Evolutionary conservation across 2,329 filamentous ascomycete species (phyloP).

Genomic region (Penicillium corylophilum): DNA sequence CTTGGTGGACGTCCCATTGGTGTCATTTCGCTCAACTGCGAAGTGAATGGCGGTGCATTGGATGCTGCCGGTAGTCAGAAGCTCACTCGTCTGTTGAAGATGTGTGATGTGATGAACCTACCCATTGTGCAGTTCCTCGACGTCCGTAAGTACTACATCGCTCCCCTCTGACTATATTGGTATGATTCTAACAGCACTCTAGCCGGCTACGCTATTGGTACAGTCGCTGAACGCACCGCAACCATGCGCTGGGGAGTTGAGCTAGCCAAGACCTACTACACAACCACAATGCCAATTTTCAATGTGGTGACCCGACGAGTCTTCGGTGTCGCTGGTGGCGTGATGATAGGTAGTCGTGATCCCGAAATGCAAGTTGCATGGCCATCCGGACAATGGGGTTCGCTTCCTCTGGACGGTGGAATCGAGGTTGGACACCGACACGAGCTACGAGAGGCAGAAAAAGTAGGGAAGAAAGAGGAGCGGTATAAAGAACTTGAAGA

Average conservation of each 20-base stretch:
- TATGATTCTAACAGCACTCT: slow-evolving; percentile 6
- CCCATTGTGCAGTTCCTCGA: slow-evolving; percentile 65
- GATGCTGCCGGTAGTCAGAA: slow-evolving; percentile 63
- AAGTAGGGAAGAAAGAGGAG: slow-evolving; percentile 50
- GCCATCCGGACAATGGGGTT: slow-evolving; percentile 64
- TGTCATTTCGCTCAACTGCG: slow-evolving; percentile 60
- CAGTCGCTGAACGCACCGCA: slow-evolving; percentile 60
- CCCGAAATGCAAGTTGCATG: slow-evolving; percentile 62
- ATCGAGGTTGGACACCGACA: slow-evolving; percentile 64
- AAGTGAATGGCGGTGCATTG: slow-evolving; percentile 61
- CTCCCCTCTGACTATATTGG: background rate
- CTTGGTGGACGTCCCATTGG: slow-evolving; percentile 59
- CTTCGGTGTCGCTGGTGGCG: slow-evolving; percentile 63
- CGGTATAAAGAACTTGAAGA: slow-evolving; percentile 58
- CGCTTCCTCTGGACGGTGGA: slow-evolving; percentile 61
- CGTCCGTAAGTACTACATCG: slow-evolving; percentile 44
- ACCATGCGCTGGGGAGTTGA: slow-evolving; percentile 66
- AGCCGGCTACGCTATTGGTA: slow-evolving; percentile 63
- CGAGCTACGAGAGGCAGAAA: slow-evolving; percentile 58
- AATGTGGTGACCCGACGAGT: slow-evolving; percentile 61
- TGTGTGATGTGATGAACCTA: slow-evolving; percentile 65
- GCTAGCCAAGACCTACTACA: slow-evolving; percentile 61
- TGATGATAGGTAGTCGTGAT: slow-evolving; percentile 64
- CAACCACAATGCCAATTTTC: slow-evolving; percentile 63
- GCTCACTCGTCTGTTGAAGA: slow-evolving; percentile 59